Evolutionary conservation across 2,329 filamentous ascomycete genomes (phyloP), one percentile per base, ranked within the genome.

Genomic region (Penicillium aurantiogriseum): DNA sequence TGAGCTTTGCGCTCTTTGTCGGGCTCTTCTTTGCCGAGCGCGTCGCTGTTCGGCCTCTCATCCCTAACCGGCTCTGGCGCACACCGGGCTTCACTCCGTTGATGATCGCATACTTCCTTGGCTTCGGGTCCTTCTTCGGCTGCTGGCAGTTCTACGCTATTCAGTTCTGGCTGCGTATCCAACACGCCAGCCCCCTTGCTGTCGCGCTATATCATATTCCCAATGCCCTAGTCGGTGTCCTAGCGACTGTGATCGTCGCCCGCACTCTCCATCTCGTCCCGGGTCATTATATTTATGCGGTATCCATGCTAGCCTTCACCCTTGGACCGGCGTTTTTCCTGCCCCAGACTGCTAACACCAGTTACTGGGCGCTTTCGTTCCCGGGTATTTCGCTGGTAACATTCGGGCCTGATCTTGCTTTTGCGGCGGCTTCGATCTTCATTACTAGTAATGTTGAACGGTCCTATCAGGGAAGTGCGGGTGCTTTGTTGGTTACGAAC

Each of bases 371-470:
- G 0, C 71, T 80, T 4, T 77, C 76, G 0, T 69, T 80, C 58
- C 78, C 78, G 0, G 78, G 77, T 0, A 72, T 80, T 2, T 73
- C 72, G 1, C 66, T 81, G 0, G 77, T 77, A 0, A 80, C 78
- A 0, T 80, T 81, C 45, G 79, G 79, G 0, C 79, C 79, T 0
- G 79, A 81, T 46, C 67, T 80, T 51, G 75, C 75, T 29, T 81
- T 80, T 57, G 78, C 78, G 0, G 78, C 79, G 0, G 78, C 78
- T 0, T 76, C 75, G n/a, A 80, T 80, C 44, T 80, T 80, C 65
- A 79, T 80, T 57, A 80, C 78, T 0, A 76, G 72, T 11, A 79
- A 73, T 48, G 78, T 81, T 5, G 73, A 76, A 1, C 63, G 77
- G n/a, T 77, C 73, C 2, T 80, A 80, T 52, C 79, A 81, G 57